Base-by-base conservation (phyloP, 495 filamentous ascomycete genomes). In the Daldinia grandis region DNA sequence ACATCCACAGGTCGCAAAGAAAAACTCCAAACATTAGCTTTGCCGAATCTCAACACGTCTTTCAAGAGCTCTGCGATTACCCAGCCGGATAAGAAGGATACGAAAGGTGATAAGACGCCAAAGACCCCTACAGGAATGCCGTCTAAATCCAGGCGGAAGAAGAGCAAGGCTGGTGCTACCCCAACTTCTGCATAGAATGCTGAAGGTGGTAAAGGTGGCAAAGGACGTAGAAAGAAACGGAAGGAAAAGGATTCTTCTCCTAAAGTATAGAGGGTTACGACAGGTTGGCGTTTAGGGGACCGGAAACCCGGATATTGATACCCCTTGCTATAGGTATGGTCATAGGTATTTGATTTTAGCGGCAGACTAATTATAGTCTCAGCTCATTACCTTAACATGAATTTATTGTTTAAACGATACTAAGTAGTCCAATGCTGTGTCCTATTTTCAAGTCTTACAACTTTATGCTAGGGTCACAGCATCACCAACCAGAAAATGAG, bases 1-100 rank as follows among this genome's bases (percentile, higher is more conserved):
- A 88, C 87, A 10, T 89, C 84, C 30, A 87, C 88, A 4, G 85
- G 86, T 2, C 79, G 85, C 19, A 84, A 83, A 57, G 79, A 76
- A 33, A 83, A 80, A 70, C 76, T 76, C 5, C 74, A 72, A 12
- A 63, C 65, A 1, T 69, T 65, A 28, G 51, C 64, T 3, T 55
- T 71, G 25, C 77, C 81, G 0, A 69, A 70, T 14, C 55, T 83
- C 47, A 79, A 81, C 31, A 83, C 78, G n/a, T 78, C 81, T 44
- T 67, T 80, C 14, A 80, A 79, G 28, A 75, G 56, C 15, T 62
- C 75, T 5, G 59, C 75, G 7, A 69, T 69, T 17, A 19, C 61
- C 24, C 70, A 69, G 27, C 59, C 74, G n/a, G 76, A 79, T 58
- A 81, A 76, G 58, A 77, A 76, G 44, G 72, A 77, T 30, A 72